Conservation (phyloP, 2,329 filamentous ascomycete genomes). For the Orbilia quercus region DNA sequence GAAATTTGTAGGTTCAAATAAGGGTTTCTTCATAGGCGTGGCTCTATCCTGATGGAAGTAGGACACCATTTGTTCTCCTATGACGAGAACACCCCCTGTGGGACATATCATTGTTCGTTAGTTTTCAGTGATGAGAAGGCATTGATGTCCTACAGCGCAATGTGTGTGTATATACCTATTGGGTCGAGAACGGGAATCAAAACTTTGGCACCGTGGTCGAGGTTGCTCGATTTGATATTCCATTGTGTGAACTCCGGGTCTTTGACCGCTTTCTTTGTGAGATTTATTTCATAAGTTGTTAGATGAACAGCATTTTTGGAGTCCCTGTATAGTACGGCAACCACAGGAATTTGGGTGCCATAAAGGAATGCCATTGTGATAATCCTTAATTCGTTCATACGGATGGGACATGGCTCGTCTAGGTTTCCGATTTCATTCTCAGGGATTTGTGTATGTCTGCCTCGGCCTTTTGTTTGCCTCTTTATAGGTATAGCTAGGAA, state of each 20-base stretch:
- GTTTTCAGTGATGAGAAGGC: neutral
- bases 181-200: slow-evolving; percentile 72
- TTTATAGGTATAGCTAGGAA: slow-evolving; percentile 59
- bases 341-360: slow-evolving; percentile 69
- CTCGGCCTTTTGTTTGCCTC: slow-evolving; percentile 47
- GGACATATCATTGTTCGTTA: neutral
- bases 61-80: slow-evolving; percentile 82
- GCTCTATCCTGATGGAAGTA: slow-evolving; percentile 72
- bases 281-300: slow-evolving; percentile 57
- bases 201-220: slow-evolving; percentile 70
- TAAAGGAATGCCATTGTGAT: slow-evolving; percentile 75
- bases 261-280: slow-evolving; percentile 43
- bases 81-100: slow-evolving; percentile 76
- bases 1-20: slow-evolving; percentile 83
- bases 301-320: slow-evolving; percentile 67
- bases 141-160: neutral
- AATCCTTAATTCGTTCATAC: slow-evolving; percentile 75
- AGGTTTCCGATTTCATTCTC: slow-evolving; percentile 68
- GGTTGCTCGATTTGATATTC: slow-evolving; percentile 68
- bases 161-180: slow-evolving; percentile 38
- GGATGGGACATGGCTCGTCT: slow-evolving; percentile 71
- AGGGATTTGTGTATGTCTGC: slow-evolving; percentile 39
- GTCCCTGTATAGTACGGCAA: slow-evolving; percentile 75
- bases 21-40: slow-evolving; percentile 71
- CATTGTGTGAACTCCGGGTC: slow-evolving; percentile 65